Conservation (phyloP, 1,284 basidiomycete genomes). For the Cutaneotrichosporon sp. region DNA sequence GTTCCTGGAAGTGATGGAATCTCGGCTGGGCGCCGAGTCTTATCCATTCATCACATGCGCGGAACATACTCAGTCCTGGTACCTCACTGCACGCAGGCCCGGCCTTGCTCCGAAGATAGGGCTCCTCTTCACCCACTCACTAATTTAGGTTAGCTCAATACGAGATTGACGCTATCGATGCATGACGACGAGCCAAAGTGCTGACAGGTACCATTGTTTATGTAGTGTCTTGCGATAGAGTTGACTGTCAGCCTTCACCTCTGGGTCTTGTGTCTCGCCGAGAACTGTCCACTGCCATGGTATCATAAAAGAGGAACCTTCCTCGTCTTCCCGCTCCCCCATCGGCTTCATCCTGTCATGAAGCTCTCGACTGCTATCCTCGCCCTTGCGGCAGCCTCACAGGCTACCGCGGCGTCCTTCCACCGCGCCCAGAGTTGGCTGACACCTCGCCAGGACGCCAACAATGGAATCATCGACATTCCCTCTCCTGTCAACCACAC, state of each 20-base stretch:
- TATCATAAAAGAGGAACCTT: neutral
- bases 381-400: neutral
- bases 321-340: neutral
- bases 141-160: neutral
- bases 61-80: too few species aligned
- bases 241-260: neutral
- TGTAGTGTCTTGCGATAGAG: neutral
- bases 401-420: neutral
- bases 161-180: neutral
- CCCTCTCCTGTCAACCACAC: constrained; percentile 34
- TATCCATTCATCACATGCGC: neutral
- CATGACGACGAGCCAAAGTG: neutral
- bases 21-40: neutral
- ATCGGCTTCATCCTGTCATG: neutral
- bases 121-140: too few species aligned
- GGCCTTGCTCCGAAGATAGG: neutral
- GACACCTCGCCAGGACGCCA: neutral
- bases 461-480: constrained; percentile 25
- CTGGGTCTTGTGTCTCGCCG: too few species aligned
- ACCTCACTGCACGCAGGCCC: neutral
- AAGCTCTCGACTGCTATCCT: neutral
- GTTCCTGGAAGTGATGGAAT: neutral
- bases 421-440: neutral
- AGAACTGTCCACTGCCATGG: too few species aligned
- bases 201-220: neutral